A percentile compares a stretch with the other conserved stretches of the same genome.
Evolutionary conservation across 2,329 filamentous ascomycete species (phyloP).

Genomic region (Sarocladiaceae sp.): DNA sequence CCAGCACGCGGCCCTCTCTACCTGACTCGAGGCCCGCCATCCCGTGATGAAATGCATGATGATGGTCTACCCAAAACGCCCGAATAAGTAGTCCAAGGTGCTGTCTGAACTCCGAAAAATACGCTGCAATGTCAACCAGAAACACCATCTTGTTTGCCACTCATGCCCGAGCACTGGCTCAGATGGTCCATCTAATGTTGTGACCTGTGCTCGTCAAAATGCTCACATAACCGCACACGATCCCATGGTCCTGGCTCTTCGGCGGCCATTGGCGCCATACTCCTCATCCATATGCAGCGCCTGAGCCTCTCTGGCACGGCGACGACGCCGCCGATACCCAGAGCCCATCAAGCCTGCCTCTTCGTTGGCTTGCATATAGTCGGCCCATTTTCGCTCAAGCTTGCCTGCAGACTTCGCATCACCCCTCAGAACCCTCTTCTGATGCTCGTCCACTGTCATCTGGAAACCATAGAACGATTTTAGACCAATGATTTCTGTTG

Average conservation of each 20-base stretch:
- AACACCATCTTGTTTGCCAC: slow-evolving; percentile 10
- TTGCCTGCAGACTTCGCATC: slow-evolving; percentile 67
- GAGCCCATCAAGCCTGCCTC: slow-evolving; percentile 67
- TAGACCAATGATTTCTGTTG: slow-evolving; percentile 72
- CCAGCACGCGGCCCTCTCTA: too few species aligned
- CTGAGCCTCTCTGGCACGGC: slow-evolving; percentile 76
- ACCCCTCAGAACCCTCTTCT: slow-evolving; percentile 72
- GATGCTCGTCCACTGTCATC: slow-evolving; percentile 90
- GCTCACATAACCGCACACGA: slow-evolving; percentile 57
- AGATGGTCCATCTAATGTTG: too few species aligned
- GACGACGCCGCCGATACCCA: slow-evolving; percentile 61
- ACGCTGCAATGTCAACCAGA: neutral
- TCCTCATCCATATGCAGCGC: slow-evolving; percentile 76
- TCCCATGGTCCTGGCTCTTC: slow-evolving; percentile 58
- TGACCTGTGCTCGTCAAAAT: too few species aligned
- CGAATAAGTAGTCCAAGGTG: neutral
- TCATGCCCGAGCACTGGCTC: neutral
- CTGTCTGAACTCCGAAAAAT: neutral
- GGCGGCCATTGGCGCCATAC: slow-evolving; percentile 54
- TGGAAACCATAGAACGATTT: slow-evolving; percentile 97
- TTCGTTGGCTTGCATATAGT: slow-evolving; percentile 88
- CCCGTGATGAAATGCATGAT: slow-evolving; percentile 7
- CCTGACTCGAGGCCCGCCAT: too few species aligned
- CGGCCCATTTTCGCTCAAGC: slow-evolving; percentile 87
- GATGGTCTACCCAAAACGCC: slow-evolving; percentile 5